Conservation (phyloP, 805 yeast genomes). For the Candida morakotiae region DNA sequence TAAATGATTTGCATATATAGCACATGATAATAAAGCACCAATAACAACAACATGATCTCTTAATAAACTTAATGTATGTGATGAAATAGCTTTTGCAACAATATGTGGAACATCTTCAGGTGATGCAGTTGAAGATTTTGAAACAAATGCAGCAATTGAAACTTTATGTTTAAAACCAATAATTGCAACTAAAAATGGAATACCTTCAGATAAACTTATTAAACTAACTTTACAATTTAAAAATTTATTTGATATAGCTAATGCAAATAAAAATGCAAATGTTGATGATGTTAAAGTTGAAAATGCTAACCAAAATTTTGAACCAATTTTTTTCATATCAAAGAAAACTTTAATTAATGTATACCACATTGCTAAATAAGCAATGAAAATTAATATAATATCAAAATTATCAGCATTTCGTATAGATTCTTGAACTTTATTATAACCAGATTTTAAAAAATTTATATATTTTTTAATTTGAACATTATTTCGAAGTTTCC, state of each 20-base stretch:
- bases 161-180: slow-evolving; percentile 89
- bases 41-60: slow-evolving; percentile 76
- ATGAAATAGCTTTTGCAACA: slow-evolving; percentile 38
- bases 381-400: slow-evolving; percentile 70
- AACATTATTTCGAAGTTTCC: slow-evolving; percentile 59
- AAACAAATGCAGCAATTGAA: slow-evolving; percentile 58
- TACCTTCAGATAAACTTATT: slow-evolving; percentile 77
- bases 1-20: slow-evolving; percentile 61
- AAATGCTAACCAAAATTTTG: slow-evolving; percentile 82
- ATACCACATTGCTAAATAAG: slow-evolving; percentile 85
- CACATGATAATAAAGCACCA: slow-evolving; percentile 62
- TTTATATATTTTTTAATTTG: slow-evolving; percentile 55
- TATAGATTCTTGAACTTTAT: slow-evolving; percentile 43
- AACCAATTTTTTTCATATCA: slow-evolving; percentile 75
- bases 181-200: slow-evolving; percentile 89
- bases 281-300: slow-evolving; percentile 75
- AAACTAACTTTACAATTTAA: slow-evolving; percentile 63
- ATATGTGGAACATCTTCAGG: slow-evolving; percentile 40
- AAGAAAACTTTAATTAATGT: slow-evolving; percentile 70
- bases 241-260: slow-evolving; percentile 52
- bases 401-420: slow-evolving; percentile 83
- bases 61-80: slow-evolving; percentile 50
- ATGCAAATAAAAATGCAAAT: slow-evolving; percentile 79
- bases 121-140: slow-evolving; percentile 33
- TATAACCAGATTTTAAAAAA: slow-evolving; percentile 37